Conservation (phyloP, 1,284 basidiomycete species). For the Puccinia horiana region DNA sequence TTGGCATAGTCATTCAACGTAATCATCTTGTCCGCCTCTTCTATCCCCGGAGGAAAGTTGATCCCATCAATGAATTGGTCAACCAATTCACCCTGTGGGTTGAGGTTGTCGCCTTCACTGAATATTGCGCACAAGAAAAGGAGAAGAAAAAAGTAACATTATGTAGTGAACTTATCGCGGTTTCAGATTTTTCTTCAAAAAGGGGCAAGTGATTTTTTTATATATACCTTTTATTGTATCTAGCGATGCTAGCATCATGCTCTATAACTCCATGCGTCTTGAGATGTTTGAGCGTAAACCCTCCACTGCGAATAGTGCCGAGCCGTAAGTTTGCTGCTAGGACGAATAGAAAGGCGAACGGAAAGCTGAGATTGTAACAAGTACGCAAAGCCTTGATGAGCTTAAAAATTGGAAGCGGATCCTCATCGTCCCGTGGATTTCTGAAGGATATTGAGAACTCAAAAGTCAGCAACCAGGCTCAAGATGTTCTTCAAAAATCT, state of each 20-base stretch:
- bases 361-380: slow-evolving; percentile 41
- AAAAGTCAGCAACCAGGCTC: not conserved
- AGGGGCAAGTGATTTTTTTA: too few relatives aligned
- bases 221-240: slow-evolving; percentile 14
- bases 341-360: slow-evolving; percentile 34
- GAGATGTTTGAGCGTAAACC: slow-evolving; percentile 23
- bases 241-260: slow-evolving; percentile 46
- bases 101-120: slow-evolving; percentile 34
- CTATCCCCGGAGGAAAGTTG: slow-evolving; percentile 3
- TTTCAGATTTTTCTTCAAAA: not conserved
- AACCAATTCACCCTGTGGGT: slow-evolving; percentile 22
- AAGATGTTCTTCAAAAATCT: not conserved
- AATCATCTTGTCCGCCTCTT: slow-evolving; percentile 21
- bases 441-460: not conserved
- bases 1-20: slow-evolving; percentile 34
- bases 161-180: not conserved
- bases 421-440: slow-evolving; percentile 38
- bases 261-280: slow-evolving; percentile 39
- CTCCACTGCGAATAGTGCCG: not conserved
- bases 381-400: slow-evolving; percentile 19
- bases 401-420: slow-evolving; percentile 13
- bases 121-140: not conserved
- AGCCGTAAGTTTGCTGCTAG: slow-evolving; percentile 28
- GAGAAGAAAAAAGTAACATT: not conserved
- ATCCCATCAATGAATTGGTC: slow-evolving; percentile 25